Evolutionary conservation across 108 stramenopile genomes (phyloP).

Genomic region (Pseudonitzschia multistriata): DNA sequence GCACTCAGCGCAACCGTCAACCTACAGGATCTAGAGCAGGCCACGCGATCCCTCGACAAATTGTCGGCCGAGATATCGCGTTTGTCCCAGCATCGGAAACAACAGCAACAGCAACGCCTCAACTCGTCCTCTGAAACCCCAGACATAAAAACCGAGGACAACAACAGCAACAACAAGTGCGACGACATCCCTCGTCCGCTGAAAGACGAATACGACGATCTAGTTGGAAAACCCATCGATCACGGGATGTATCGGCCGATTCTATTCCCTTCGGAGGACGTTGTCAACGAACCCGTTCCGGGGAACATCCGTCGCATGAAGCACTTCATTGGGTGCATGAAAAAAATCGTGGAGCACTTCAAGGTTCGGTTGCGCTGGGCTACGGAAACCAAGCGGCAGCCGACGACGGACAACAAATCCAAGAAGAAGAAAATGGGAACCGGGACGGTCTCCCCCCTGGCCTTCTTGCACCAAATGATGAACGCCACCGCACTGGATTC

Average conservation of each 20-base stretch:
- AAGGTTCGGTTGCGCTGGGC: slow-evolving; percentile 49
- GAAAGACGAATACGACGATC: slow-evolving; percentile 48
- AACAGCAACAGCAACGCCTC: slow-evolving; percentile 46
- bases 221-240: slow-evolving; percentile 59
- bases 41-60: slow-evolving; percentile 63
- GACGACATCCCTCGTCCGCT: background rate
- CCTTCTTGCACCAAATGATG: slow-evolving; percentile 82
- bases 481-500: slow-evolving; percentile 74
- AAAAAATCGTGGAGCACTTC: slow-evolving; percentile 77
- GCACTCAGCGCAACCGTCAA: slow-evolving; percentile 84
- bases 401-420: background rate
- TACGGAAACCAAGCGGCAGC: slow-evolving; percentile 36
- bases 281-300: slow-evolving; percentile 88
- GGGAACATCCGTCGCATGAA: slow-evolving; percentile 94
- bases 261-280: slow-evolving; percentile 33
- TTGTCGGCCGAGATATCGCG: slow-evolving; percentile 62
- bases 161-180: background rate
- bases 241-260: slow-evolving; percentile 40
- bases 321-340: slow-evolving; percentile 88
- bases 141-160: slow-evolving; percentile 63
- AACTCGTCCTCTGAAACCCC: background rate
- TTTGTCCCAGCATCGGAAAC: slow-evolving; percentile 68
- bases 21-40: slow-evolving; percentile 68
- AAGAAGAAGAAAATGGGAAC: slow-evolving; percentile 25
- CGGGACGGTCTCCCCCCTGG: slow-evolving; percentile 75